Evolutionary conservation across 148 eudicot species (phyloP).

Genomic region (Amaranthus cruentus): DNA sequence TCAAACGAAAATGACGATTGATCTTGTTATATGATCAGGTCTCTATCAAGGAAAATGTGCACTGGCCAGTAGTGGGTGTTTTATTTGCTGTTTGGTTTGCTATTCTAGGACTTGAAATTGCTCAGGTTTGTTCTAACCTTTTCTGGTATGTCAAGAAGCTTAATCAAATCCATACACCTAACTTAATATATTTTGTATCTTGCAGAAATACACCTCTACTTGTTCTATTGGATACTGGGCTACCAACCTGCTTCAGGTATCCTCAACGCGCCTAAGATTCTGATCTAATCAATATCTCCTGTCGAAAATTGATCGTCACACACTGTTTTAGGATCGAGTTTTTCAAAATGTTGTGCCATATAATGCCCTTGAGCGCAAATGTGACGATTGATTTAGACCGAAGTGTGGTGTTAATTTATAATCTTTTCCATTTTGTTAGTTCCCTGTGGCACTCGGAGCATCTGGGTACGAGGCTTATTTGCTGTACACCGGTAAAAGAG

Average conservation of each 20-base stretch:
- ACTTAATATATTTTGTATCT: background rate
- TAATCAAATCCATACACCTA: background rate
- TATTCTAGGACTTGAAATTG: slow-evolving; percentile 42
- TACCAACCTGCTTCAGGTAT: slow-evolving; percentile 51
- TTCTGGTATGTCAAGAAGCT: background rate
- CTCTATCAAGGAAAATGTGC: slow-evolving; percentile 34
- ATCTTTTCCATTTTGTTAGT: slow-evolving; percentile 13
- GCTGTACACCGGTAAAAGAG: slow-evolving; percentile 52
- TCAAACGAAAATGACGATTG: too few relatives aligned
- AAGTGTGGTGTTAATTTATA: background rate
- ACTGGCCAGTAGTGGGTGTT: slow-evolving; percentile 44
- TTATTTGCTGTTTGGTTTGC: slow-evolving; percentile 46
- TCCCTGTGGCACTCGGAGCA: slow-evolving; percentile 53
- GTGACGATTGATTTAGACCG: background rate
- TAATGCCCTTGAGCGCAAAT: too few relatives aligned
- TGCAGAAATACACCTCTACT: slow-evolving; percentile 44
- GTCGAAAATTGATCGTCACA: too few relatives aligned
- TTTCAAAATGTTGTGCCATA: too few relatives aligned
- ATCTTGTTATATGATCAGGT: slow-evolving; percentile 19
- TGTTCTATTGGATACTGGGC: slow-evolving; percentile 51
- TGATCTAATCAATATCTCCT: too few relatives aligned
- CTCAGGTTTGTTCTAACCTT: slow-evolving; percentile 27
- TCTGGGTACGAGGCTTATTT: slow-evolving; percentile 49
- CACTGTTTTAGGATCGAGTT: too few relatives aligned
- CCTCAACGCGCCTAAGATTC: slow-evolving; percentile 1